Percentiles rank a stretch among this genome's conserved stretches.
phyloP scores from a whole-genome alignment of 345 rosid genomes.

The Eucalyptus erythrocorys region DNA sequence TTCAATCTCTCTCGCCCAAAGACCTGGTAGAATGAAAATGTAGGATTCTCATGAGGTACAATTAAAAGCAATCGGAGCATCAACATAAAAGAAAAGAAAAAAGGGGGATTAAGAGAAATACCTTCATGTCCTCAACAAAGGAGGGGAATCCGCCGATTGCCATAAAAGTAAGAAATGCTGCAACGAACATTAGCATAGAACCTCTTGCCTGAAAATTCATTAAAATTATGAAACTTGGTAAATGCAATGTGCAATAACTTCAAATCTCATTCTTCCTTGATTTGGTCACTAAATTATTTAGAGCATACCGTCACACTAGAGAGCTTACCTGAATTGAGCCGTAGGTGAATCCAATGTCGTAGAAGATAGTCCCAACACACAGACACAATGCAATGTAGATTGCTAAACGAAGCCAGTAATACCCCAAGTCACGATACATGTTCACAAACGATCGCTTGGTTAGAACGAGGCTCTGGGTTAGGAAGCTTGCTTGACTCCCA shows the following conservation, averaged over 20 bases:
- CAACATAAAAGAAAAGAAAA: neutral
- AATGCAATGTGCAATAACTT: neutral
- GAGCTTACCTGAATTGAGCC: conserved; percentile 44
- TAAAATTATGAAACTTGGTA: neutral
- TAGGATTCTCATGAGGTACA: neutral
- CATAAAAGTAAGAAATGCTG: conserved; percentile 46
- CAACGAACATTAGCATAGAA: conserved; percentile 27
- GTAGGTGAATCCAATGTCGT: conserved; percentile 9
- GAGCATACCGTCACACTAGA: neutral
- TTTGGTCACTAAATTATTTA: neutral
- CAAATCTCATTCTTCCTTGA: neutral
- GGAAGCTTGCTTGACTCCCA: conserved; percentile 18
- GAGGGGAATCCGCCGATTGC: conserved; percentile 49
- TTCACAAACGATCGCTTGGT: conserved; percentile 39
- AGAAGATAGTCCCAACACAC: conserved; percentile 32
- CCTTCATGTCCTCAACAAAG: conserved; percentile 58
- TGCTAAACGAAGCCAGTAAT: conserved; percentile 54
- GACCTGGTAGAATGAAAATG: neutral
- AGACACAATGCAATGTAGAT: conserved; percentile 35
- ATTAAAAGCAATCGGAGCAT: neutral
- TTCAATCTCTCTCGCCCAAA: conserved; percentile 44
- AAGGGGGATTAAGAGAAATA: neutral
- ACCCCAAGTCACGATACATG: conserved; percentile 58
- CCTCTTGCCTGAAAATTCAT: conserved; percentile 20
- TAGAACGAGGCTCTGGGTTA: conserved; percentile 20